Base-by-base conservation (phyloP, 352 stramenopile genomes). In the Elongisporangium prolatum region DNA sequence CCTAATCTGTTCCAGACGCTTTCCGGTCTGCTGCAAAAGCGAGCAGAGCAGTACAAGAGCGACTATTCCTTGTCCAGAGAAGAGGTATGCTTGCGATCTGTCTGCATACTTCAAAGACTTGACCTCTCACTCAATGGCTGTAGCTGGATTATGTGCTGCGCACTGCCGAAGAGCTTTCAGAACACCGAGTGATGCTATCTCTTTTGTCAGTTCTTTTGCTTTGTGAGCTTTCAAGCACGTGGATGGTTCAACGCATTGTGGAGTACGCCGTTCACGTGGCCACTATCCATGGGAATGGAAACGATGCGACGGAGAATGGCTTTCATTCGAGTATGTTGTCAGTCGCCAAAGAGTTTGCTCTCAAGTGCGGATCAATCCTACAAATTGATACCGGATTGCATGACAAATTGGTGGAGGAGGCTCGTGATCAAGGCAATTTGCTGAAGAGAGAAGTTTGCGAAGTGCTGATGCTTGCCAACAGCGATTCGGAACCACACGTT, bases 201-300 rank as follows among this genome's bases (percentile, higher is more conserved):
- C 34, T 57, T 13, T 61, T 82, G 51, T 59, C 56, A 1, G 52
- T 74, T 13, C 56, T 82, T 50, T 34, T 63, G 16, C 37, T 53
- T 25, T 84, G 70, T 24, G 66, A 78, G 16, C 50, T 75, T 2
- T 67, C 63, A 21, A 80, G 68, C 28, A 50, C 57, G 7, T 71
- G 63, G 62, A 60, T 69, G n/a, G 72, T 77, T 17, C 57, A 72
- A 51, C 65, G 56, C 3, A 50, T 74, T 25, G 54, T 74, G 20
- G 64, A 79, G 34, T 77, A 71, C 50, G 61, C 67, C 3, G 54
- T 80, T 10, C 50, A 63, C 4, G 37, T 50, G 17, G 62, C 64
- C 17, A 24, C 44, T 14, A 13, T 21, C 8, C 21, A 48, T 2
- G 49, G 47, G n/a, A 57, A 49, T 16, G 28, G 20, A 34, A 20